Evolutionary conservation across 1,139 yeast genomes (phyloP).

Genomic region (Meyerozyma guilliermondii): DNA sequence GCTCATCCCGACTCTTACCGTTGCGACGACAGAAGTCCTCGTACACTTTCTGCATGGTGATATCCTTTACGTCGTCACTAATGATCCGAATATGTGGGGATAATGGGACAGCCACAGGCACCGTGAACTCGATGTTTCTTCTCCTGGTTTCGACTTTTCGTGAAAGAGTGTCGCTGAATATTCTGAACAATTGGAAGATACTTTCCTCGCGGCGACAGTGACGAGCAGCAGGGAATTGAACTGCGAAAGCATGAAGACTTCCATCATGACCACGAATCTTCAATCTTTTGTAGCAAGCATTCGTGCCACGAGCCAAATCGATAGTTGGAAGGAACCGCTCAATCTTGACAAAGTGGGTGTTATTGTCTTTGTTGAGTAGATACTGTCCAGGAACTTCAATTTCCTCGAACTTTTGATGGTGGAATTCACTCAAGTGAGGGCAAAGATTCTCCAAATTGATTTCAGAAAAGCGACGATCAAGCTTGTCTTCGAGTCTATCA

Average conservation of each 20-base stretch:
- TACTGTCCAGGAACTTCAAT: constrained; percentile 98
- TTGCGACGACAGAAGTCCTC: constrained; percentile 78
- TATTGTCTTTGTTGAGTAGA: constrained; percentile 74
- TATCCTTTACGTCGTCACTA: constrained; percentile 74
- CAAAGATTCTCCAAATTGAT: constrained; percentile 85
- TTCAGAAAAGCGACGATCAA: constrained; percentile 76
- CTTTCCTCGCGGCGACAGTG: constrained; percentile 96
- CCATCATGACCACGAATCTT: constrained; percentile 95
- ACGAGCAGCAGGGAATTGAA: constrained; percentile 96
- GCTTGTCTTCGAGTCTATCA: constrained; percentile 83
- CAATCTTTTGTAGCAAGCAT: constrained; percentile 86
- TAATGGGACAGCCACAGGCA: constrained; percentile 90
- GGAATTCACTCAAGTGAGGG: constrained; percentile 95
- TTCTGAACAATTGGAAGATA: constrained; percentile 83
- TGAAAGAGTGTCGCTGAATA: constrained; percentile 75
- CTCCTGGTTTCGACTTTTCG: constrained; percentile 85
- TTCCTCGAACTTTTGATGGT: constrained; percentile 96
- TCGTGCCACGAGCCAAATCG: constrained; percentile 85
- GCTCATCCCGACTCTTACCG: constrained; percentile 81
- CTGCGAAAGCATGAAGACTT: constrained; percentile 84
- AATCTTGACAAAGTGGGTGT: constrained; percentile 84
- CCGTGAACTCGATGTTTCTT: constrained; percentile 77
- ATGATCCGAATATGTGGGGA: constrained; percentile 93
- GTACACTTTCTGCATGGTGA: constrained; percentile 81
- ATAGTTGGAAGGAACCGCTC: constrained; percentile 89